Base-by-base conservation (phyloP, 495 filamentous ascomycete species). In the Podospora appendiculata region DNA sequence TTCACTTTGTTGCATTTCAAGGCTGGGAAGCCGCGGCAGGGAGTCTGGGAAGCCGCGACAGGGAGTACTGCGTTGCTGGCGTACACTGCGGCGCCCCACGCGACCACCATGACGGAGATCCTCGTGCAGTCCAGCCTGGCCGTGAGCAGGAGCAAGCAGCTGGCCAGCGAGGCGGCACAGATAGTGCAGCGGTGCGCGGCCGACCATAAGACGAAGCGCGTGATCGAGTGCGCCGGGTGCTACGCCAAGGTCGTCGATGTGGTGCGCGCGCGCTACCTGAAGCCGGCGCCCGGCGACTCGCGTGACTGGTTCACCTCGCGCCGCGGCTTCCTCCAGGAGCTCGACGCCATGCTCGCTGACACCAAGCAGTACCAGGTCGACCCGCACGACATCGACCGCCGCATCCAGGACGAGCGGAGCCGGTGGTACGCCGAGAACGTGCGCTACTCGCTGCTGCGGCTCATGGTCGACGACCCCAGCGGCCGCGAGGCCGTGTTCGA, bases 221-320 rank as follows among this genome's bases (percentile, higher is more conserved):
- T 71, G 12, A 48, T 68, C 49, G 62, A 68, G 39, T 74, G 71
- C 46, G 45, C 64, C 13, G 62, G 64, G 32, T 74, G 71, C 54
- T 73, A 65, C 55, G 56, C 53, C 17, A 57, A 62, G 40, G 54
- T 74, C 18, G 55, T 77, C 13, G 64, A 70, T 34, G 60, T 65
- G 34, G 50, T 72, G 51, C 54, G 65, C 14, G 54, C 65, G 34
- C 64, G 65, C 51, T 74, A 70, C 48, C 54, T 68, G 13, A 61
- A 62, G 6, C 39, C 47, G 32, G 2, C 25, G 25, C 25, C 25
- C 25, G 25, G 5, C 25, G n/a, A 41, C 19, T 47, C 16, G 47
- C 45, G 41, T 5, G 74, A 77, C 57, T 76, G 74, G 74, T 75
- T 73, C 52, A 62, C 69, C 8, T 59, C 62, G 11, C 61, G 68